Base-by-base conservation (phyloP, 352 stramenopile genomes). In the Phytophthora pluvialis region DNA sequence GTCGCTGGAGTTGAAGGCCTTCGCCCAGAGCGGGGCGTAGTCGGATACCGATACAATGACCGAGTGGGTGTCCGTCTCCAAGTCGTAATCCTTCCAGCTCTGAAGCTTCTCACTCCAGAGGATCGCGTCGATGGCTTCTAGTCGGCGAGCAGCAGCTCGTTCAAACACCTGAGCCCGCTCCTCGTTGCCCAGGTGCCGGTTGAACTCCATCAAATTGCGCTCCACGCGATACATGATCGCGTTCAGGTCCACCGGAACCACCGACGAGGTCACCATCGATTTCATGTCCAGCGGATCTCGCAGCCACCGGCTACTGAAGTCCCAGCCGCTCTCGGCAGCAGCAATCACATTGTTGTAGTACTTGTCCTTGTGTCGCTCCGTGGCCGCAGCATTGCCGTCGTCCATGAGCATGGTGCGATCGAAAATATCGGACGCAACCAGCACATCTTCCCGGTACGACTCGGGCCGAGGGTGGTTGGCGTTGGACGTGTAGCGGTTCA, bases 281-380 rank as follows among this genome's bases (percentile, higher is more conserved):
- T 88, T 85, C 70, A 94, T 88, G 35, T 90, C 86, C 4, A 63
- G 45, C 1, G 74, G 70, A 39, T 90, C 70, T 35, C 73, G 62
- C 9, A 96, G 55, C 90, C 90, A 97, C 18, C 90, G 84, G 50
- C 85, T 95, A 59, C 80, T 93, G 53, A 97, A 97, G 64, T 97
- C 90, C 90, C 90, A 97, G 1, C 90, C 90, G n/a, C 84, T 95
- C 71, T 97, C 90, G 6, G 90, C 86, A 12, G 84, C 90, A 16
- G 83, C 81, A 40, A 90, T 91, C 35, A 97, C 77, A 60, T 94
- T 82, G 44, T 88, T 89, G 71, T 93, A 97, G 61, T 91, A 93
- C 45, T 74, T 74, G 48, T 78, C 75, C 55, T 92, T 91, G 59
- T 87, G 77, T 9, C 63, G 63, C 40, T 89, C 68, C 0, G 64